Evolutionary conservation across 352 stramenopile genomes (phyloP).

Genomic region (Peronospora belbahrii): DNA sequence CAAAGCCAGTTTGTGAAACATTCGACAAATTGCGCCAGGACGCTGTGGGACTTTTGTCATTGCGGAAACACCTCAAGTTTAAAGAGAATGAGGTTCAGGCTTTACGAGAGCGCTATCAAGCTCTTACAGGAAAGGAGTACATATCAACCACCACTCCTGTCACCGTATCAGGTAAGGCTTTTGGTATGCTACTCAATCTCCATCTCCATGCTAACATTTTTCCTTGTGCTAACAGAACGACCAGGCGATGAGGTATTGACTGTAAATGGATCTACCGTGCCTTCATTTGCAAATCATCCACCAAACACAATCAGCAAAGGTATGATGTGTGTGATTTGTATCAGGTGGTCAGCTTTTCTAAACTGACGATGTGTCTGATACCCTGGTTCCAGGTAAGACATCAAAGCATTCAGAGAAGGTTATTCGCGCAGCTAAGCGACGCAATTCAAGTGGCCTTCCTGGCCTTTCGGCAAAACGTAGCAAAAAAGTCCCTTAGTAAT

Average conservation of each 20-base stretch:
- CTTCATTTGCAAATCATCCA: slow-evolving; percentile 10
- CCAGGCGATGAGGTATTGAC: slow-evolving; percentile 20
- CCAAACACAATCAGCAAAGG: slow-evolving; percentile 32
- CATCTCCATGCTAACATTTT: slow-evolving; percentile 1
- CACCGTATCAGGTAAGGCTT: slow-evolving; percentile 26
- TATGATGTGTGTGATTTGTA: slow-evolving; percentile 9
- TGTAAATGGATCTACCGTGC: slow-evolving; percentile 1
- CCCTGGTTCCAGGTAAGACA: slow-evolving; percentile 32
- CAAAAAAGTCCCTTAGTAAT: slow-evolving; percentile 42
- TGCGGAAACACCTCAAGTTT: slow-evolving; percentile 51
- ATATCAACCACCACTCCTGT: slow-evolving; percentile 35
- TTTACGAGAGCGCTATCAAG: slow-evolving; percentile 46
- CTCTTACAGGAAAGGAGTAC: slow-evolving; percentile 45
- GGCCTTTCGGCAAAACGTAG: slow-evolving; percentile 46
- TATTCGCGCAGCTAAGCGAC: slow-evolving; percentile 37
- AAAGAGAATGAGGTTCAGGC: slow-evolving; percentile 46
- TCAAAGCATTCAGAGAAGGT: slow-evolving; percentile 52
- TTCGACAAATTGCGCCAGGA: slow-evolving; percentile 57
- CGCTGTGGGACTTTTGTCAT: slow-evolving; percentile 42
- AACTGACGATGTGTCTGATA: neutral
- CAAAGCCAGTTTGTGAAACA: slow-evolving; percentile 50
- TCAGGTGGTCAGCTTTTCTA: neutral
- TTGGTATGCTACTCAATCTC: neutral
- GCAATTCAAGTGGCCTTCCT: slow-evolving; percentile 16
- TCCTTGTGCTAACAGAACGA: slow-evolving; percentile 19